A percentile compares a stretch with the other conserved stretches of the same genome.
Evolutionary conservation across 805 yeast species (phyloP).

Genomic region (Candida wancherniae): DNA sequence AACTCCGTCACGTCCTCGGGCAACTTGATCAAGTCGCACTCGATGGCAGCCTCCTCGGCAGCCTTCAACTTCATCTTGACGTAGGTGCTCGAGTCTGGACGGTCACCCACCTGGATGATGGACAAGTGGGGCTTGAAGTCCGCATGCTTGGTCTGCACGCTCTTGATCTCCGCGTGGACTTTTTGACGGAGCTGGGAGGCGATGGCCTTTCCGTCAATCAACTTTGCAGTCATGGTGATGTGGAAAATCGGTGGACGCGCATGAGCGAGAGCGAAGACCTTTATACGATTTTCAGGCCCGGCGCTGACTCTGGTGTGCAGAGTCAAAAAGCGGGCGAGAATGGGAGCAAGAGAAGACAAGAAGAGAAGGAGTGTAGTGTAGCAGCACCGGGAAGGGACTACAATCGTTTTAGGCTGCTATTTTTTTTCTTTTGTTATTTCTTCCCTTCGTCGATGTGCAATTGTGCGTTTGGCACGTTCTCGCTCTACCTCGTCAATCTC

Average conservation of each 20-base stretch:
- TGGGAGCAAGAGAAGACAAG: no score
- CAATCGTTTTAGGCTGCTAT: background rate
- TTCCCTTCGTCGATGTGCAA: no score
- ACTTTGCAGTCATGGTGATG: slow-evolving; percentile 25
- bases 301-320: slow-evolving; percentile 4
- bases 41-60: slow-evolving; percentile 63
- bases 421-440: background rate
- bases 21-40: slow-evolving; percentile 55
- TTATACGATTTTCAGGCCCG: slow-evolving; percentile 1
- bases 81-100: slow-evolving; percentile 79
- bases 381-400: no score
- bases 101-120: slow-evolving; percentile 71
- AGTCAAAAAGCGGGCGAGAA: no score
- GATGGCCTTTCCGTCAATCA: slow-evolving; percentile 43
- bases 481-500: no score
- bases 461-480: no score
- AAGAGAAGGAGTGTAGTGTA: no score
- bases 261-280: no score
- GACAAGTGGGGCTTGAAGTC: slow-evolving; percentile 61
- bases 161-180: slow-evolving; percentile 37
- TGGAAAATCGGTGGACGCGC: background rate
- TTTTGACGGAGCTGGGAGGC: slow-evolving; percentile 36
- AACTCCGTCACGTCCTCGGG: slow-evolving; percentile 54
- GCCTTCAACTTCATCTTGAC: slow-evolving; percentile 79
- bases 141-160: slow-evolving; percentile 41